These are phyloP conservation scores for Asterella californica DNA, from an alignment of 225 moss, liverwort and hornwort species.

Conservation along the genomic window DNA sequence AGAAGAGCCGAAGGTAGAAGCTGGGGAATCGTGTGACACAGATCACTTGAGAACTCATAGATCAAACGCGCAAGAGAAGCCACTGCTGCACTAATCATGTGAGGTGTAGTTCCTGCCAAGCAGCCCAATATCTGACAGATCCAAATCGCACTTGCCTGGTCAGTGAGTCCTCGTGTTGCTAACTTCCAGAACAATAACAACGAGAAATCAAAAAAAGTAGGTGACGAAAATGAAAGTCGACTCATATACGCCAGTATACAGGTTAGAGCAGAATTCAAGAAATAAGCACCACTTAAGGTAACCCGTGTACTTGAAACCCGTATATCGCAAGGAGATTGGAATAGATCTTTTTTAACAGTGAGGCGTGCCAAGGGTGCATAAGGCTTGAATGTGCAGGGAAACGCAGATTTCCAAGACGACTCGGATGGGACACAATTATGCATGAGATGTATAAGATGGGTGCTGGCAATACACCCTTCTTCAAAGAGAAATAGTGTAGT, in stretches of 20 bases:
- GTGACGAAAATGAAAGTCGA: no score
- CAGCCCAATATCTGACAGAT: conserved; percentile 73
- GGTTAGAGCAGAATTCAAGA: no score
- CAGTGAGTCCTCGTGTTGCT: background rate
- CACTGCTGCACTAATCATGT: conserved; percentile 97
- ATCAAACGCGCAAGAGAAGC: conserved; percentile 82
- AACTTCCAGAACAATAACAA: background rate
- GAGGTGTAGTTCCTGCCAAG: conserved; percentile 88
- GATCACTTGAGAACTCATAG: conserved; percentile 81
- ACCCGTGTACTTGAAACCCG: no score
- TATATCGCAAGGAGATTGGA: no score
- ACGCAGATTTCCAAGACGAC: background rate
- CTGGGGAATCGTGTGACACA: conserved; percentile 91
- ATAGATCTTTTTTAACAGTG: background rate
- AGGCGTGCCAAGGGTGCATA: background rate
- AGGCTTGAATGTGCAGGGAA: background rate
- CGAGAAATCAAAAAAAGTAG: no score
- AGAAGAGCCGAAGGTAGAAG: conserved; percentile 86
- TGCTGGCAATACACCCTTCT: no score
- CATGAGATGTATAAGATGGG: no score
- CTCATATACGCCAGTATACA: no score
- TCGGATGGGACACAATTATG: background rate
- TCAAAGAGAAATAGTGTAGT: no score
- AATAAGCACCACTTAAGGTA: no score
- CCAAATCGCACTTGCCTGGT: background rate